phyloP scores from a whole-genome alignment of 164 flowering plant genomes.

The Annona cherimola region DNA sequence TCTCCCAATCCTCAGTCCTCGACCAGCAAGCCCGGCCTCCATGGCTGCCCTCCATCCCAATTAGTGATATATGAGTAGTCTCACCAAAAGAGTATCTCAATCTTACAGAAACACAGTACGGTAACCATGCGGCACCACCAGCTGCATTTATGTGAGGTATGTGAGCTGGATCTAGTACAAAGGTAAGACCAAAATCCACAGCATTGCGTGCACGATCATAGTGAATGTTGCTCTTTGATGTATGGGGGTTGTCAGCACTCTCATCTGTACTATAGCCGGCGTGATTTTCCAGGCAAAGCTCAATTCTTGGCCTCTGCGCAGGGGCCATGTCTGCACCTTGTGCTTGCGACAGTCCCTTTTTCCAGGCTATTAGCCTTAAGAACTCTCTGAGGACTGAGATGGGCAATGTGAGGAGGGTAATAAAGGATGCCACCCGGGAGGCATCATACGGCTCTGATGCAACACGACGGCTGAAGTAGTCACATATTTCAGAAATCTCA shows the following conservation, averaged over 20 bases:
- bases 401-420: constrained; percentile 91
- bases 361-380: constrained; percentile 95
- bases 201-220: constrained; percentile 73
- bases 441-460: constrained; percentile 99
- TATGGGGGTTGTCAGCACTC: constrained; percentile 37
- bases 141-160: constrained; percentile 90
- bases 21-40: constrained; percentile 94
- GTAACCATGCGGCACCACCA: constrained; percentile 99
- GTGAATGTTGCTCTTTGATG: constrained; percentile 83
- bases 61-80: constrained; percentile 54
- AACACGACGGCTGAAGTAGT: constrained; percentile 96
- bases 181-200: constrained; percentile 87
- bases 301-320: constrained; percentile 78
- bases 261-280: constrained; percentile 45
- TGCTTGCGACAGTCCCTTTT: constrained; percentile 70
- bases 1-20: constrained; percentile 81
- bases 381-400: constrained; percentile 90
- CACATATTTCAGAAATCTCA: constrained; percentile 91
- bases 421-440: constrained; percentile 98
- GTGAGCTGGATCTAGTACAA: constrained; percentile 87
- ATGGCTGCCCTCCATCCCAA: constrained; percentile 96
- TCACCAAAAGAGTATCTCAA: constrained; percentile 85
- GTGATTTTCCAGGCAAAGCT: constrained; percentile 90
- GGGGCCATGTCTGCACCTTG: constrained; percentile 78
- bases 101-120: constrained; percentile 90